Evolutionary conservation across 208 protist genomes (phyloP).

Genomic region (Lotmaria passim): DNA sequence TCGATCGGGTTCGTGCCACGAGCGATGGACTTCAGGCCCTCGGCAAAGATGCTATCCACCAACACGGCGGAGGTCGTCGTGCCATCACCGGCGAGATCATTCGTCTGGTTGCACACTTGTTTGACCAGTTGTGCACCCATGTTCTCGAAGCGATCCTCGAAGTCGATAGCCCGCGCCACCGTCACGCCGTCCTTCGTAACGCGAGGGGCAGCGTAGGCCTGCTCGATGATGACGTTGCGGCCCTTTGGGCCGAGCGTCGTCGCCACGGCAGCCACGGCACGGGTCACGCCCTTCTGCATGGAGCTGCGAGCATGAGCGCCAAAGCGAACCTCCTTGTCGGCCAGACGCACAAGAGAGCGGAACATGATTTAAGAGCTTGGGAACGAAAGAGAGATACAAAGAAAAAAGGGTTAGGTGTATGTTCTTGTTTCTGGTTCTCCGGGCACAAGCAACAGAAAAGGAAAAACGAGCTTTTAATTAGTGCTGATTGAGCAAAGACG

Average conservation of each 20-base stretch:
- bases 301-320: conserved; percentile 89
- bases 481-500: background rate
- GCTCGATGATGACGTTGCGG: conserved; percentile 99
- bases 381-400: no score
- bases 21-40: conserved; percentile 97
- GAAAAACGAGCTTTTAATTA: background rate
- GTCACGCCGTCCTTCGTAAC: conserved; percentile 99
- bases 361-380: conserved; percentile 40
- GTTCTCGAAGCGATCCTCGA: conserved; percentile 98
- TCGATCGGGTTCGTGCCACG: conserved; percentile 99
- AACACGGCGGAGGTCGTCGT: conserved; percentile 99
- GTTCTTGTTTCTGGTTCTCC: background rate
- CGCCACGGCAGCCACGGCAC: conserved; percentile 96
- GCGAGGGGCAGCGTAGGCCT: conserved; percentile 97
- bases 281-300: conserved; percentile 96
- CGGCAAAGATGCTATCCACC: conserved; percentile 97
- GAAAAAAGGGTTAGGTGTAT: no score
- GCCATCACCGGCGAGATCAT: conserved; percentile 98
- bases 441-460: background rate
- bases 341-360: conserved; percentile 51
- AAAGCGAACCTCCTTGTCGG: conserved; percentile 96
- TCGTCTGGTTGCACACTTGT: conserved; percentile 98
- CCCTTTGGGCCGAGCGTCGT: conserved; percentile 99
- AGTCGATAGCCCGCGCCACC: conserved; percentile 99
- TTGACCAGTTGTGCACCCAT: conserved; percentile 98